Base-by-base conservation (phyloP, 495 filamentous ascomycete genomes). In the Lophium mytilinum region DNA sequence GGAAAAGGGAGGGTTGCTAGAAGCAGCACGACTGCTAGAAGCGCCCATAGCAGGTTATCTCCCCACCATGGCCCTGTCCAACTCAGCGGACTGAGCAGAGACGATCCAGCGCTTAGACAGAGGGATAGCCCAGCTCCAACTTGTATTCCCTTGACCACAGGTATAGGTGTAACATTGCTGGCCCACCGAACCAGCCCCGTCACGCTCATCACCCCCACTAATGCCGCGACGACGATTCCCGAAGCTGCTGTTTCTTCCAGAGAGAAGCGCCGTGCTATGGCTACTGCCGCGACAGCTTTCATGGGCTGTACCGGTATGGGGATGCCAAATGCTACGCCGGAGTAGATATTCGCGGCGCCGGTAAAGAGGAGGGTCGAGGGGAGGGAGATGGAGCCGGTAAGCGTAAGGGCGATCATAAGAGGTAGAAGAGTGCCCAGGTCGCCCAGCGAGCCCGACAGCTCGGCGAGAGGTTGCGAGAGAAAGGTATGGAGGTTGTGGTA, bases 71-170 rank as follows among this genome's bases (percentile, higher is more conserved):
- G 82, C 15, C 66, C 65, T 0, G 71, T 64, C 80, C 82, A 88
- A 5, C 72, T 72, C 10, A 88, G 74, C 4, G 80, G 76, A 15
- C 74, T 69, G 9, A 89, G 77, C 37, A 90, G 72, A 53, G 76
- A 76, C 3, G 72, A 67, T n/a, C 85, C 85, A 8, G 88, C 85
- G 19, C 86, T 85, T 51, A 92, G 80, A 42, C 87, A 76, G 11
- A 97, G 78, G 11, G 82, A 84, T 21, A 97, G 72, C 0, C 90
- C 92, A 3, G 92, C 90, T 21, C 91, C 92, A 46, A 95, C 81
- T 71, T 97, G 92, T 64, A 97, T 95, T 10, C 92, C 92, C 66
- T 93, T 95, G 53, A 97, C 81, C 4, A 97, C 83, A 4, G 90
- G 88, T 15, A 88, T 79, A 1, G 92, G 92, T 21, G 95, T 86